Conservation (phyloP, 2,329 filamentous ascomycete species). For the Calonectria crousiana region DNA sequence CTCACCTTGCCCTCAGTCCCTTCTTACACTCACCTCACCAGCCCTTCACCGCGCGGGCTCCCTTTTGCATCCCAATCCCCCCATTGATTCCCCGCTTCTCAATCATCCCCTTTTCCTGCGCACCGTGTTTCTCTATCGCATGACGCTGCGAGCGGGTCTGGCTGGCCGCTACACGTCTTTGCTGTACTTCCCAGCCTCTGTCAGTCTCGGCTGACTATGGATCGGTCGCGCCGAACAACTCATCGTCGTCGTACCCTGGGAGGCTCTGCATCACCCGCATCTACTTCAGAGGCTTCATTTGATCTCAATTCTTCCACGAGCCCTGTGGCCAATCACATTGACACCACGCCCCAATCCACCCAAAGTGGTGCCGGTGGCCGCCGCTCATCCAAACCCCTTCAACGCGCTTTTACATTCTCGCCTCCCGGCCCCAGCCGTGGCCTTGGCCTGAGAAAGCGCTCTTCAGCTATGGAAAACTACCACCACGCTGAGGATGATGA, state of each 20-base stretch:
- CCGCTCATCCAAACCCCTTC: constrained; percentile 51
- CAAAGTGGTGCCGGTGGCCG: constrained; percentile 43
- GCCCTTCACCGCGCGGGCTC: constrained; percentile 30
- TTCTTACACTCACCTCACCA: constrained; percentile 36
- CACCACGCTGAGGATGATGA: constrained; percentile 58
- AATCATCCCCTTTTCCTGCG: constrained; percentile 31
- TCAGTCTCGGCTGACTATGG: constrained; percentile 50
- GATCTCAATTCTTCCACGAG: constrained; percentile 48
- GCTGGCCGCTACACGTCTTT: constrained; percentile 47
- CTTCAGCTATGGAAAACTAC: constrained; percentile 57
- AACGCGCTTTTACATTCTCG: constrained; percentile 54
- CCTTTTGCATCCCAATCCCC: constrained; percentile 20
- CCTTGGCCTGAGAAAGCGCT: constrained; percentile 55
- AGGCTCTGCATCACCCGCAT: constrained; percentile 50
- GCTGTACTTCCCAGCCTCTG: constrained; percentile 46
- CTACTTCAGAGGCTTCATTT: constrained; percentile 47
- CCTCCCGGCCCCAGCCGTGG: constrained; percentile 47
- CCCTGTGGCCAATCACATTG: constrained; percentile 48
- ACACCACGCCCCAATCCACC: constrained; percentile 48
- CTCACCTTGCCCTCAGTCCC: constrained; percentile 38
- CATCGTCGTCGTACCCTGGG: constrained; percentile 49
- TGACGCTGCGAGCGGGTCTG: constrained; percentile 43
- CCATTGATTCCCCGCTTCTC: constrained; percentile 26
- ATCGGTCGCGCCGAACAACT: constrained; percentile 53
- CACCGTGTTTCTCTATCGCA: constrained; percentile 36